Base-by-base conservation (phyloP, 2,329 filamentous ascomycete genomes). In the Paecilomyces formosus region DNA sequence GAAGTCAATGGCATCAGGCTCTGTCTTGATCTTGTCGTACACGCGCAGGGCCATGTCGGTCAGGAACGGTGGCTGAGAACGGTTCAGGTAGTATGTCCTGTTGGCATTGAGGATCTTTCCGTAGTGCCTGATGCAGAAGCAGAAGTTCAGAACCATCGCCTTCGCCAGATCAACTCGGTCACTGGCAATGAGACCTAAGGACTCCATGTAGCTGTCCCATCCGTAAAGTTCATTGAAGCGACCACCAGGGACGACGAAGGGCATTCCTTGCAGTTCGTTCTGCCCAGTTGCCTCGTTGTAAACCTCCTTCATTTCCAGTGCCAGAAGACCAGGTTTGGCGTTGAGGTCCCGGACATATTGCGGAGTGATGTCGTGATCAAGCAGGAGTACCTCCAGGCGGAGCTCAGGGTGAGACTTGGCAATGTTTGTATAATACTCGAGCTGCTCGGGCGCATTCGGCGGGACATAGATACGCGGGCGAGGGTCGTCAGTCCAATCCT, bases 191-290 rank as follows among this genome's bases (percentile, higher is more conserved):
- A 99, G 82, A 18, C 94, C 94, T 2, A 97, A 81, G 4, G 93
- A 94, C 73, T 93, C 90, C 92, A 99, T 97, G 79, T 97, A 99
- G 72, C 92, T 97, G 76, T 99, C 94, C 94, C 94, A 99, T 53
- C 93, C 93, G 72, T 99, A 99, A 22, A 99, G 78, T 74, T 99
- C 94, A 75, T 99, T 99, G 85, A 99, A 99, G 30, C 94, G 86
- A 24, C 94, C 94, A 60, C 94, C 94, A 0, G 94, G 94, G 2
- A 99, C 94, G n/a, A 97, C 92, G 67, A 97, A 99, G 0, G 94
- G 93, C 59, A 95, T 81, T 2, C 94, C 94, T 35, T 82, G 82
- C 49, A 95, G 78, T 3, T 88, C 88, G 61, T 84, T 85, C 70
- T 89, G 81, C 45, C 87, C 87, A 2, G 88, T 89, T 24, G 78